These are phyloP conservation scores for Teunomyces barrocoloradensis DNA, from an alignment of 805 yeast species.

Conservation along the genomic window DNA sequence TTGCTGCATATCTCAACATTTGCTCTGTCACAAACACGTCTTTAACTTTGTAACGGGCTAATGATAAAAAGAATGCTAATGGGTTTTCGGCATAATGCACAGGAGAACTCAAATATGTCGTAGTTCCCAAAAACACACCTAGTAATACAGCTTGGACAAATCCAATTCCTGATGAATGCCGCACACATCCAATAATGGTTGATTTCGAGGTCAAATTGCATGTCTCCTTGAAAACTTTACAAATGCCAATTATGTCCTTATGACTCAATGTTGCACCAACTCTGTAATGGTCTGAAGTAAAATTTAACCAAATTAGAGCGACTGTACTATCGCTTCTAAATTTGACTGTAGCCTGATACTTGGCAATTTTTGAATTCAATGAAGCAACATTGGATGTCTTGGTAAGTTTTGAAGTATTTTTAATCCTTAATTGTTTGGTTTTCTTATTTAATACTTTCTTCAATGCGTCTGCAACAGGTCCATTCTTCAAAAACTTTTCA, in stretches of 20 bases:
- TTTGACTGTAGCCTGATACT: conserved; percentile 39
- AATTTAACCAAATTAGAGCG: conserved; percentile 65
- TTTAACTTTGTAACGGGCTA: conserved; percentile 76
- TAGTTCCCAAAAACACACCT: conserved; percentile 83
- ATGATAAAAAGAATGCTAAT: conserved; percentile 60
- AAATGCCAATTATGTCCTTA: conserved; percentile 64
- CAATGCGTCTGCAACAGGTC: conserved; percentile 58
- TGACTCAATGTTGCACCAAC: conserved; percentile 60
- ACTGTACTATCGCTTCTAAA: conserved; percentile 42
- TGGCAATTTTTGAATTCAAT: conserved; percentile 43
- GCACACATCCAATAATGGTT: conserved; percentile 81
- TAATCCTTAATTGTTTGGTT: conserved; percentile 47
- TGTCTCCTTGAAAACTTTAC: conserved; percentile 89
- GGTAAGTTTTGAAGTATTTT: conserved; percentile 64
- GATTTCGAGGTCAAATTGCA: conserved; percentile 72
- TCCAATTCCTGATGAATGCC: conserved; percentile 83
- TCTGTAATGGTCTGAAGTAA: conserved; percentile 69
- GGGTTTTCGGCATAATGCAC: conserved; percentile 77
- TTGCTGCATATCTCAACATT: conserved; percentile 73
- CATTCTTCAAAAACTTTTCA: conserved; percentile 65
- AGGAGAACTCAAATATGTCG: conserved; percentile 79
- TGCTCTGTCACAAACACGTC: conserved; percentile 84
- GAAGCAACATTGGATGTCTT: conserved; percentile 38
- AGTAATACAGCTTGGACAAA: conserved; percentile 80
- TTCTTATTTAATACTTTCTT: conserved; percentile 43